Percentiles rank a stretch among this genome's conserved stretches.
phyloP scores from a whole-genome alignment of 805 yeast species.

The Schwanniomyces sp. region DNA sequence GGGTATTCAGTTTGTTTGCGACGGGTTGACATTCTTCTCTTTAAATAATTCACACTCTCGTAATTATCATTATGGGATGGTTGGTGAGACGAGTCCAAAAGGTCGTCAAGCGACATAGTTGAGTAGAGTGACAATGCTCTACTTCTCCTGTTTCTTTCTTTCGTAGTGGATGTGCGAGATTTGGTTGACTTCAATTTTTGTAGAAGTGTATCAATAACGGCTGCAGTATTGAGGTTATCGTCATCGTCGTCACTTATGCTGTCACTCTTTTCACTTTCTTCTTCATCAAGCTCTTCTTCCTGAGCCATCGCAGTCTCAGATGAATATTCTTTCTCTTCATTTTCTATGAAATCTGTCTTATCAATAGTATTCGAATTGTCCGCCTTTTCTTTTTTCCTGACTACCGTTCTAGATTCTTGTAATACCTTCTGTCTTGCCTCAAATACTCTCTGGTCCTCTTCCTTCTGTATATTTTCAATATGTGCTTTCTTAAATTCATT shows the following conservation, averaged over 20 bases:
- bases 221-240: constrained; percentile 11
- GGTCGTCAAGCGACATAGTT: constrained; percentile 23
- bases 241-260: background rate
- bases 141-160: constrained; percentile 23
- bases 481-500: constrained; percentile 78
- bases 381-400: constrained; percentile 3
- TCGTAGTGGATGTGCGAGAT: constrained; percentile 8
- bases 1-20: constrained; percentile 13
- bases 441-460: constrained; percentile 66
- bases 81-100: constrained; percentile 5
- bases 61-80: constrained; percentile 18
- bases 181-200: constrained; percentile 30
- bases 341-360: background rate
- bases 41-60: constrained; percentile 38
- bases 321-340: constrained; percentile 4
- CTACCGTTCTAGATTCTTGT: constrained; percentile 20
- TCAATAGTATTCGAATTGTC: background rate
- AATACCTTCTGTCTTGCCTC: constrained; percentile 35
- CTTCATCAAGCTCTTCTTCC: constrained; percentile 13
- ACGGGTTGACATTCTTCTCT: constrained; percentile 38
- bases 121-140: constrained; percentile 37
- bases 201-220: constrained; percentile 31
- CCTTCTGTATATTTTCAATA: constrained; percentile 72
- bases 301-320: constrained; percentile 7
- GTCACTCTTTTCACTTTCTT: constrained; percentile 7